phyloP scores from a whole-genome alignment of 164 flowering plant species.

The Berberis vulgaris region DNA sequence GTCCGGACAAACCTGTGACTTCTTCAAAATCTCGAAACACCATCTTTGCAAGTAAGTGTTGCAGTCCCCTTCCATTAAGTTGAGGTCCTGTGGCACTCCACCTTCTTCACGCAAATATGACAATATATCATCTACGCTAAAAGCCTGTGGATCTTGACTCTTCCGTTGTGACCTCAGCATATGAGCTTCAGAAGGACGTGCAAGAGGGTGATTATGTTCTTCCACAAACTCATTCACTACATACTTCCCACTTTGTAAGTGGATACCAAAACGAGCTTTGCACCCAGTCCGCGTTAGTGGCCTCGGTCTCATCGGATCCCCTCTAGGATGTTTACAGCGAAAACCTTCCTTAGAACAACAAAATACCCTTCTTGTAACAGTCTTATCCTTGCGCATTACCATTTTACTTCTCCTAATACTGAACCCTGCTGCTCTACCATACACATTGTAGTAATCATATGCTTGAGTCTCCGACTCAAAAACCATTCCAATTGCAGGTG shows the following conservation, averaged over 20 bases:
- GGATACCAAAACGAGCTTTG: constrained; percentile 17
- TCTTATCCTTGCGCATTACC: constrained; percentile 18
- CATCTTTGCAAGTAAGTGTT: constrained; percentile 14
- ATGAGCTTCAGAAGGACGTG: constrained; percentile 16
- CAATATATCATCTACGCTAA: constrained; percentile 10
- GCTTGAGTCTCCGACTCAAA: constrained; percentile 13
- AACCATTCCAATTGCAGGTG: constrained; percentile 11
- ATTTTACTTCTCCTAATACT: constrained; percentile 16
- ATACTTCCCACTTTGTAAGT: constrained; percentile 14
- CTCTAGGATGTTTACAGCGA: constrained; percentile 17
- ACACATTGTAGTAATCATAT: constrained; percentile 15
- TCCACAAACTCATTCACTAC: constrained; percentile 13
- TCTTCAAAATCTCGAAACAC: constrained; percentile 12
- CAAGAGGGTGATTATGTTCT: constrained; percentile 14
- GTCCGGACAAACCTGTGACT: constrained; percentile 9
- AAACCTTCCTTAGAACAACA: constrained; percentile 21
- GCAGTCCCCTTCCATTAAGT: constrained; percentile 8
- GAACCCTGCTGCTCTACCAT: constrained; percentile 14
- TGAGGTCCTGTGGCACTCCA: constrained; percentile 9
- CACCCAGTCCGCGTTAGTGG: constrained; percentile 17
- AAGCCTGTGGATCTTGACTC: constrained; percentile 16
- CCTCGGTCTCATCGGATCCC: constrained; percentile 16
- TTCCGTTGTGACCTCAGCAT: constrained; percentile 11
- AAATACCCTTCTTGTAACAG: constrained; percentile 13
- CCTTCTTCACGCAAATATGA: constrained; percentile 9